phyloP scores from a whole-genome alignment of 306 rosid species.

The Neltuma alba region DNA sequence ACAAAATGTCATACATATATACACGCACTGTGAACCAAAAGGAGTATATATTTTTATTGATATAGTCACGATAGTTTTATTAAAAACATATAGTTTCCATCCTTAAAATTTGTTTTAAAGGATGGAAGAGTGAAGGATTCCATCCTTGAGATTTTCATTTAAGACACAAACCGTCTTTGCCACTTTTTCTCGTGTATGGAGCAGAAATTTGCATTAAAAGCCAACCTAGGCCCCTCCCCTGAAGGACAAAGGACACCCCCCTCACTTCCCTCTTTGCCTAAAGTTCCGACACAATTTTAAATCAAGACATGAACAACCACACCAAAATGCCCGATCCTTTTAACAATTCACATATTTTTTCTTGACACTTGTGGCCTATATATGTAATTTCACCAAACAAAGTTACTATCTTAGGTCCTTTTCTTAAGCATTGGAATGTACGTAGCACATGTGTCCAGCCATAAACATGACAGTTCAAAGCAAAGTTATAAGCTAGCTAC shows the following conservation, averaged over 20 bases:
- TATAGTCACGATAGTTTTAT: too few species aligned
- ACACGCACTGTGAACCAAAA: too few species aligned
- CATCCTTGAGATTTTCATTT: neutral
- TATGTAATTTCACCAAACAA: neutral
- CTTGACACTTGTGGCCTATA: neutral
- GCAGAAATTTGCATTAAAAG: too few species aligned
- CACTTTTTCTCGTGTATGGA: slow-evolving; percentile 21
- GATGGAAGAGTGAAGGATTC: neutral
- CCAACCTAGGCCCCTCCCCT: neutral
- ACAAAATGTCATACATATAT: too few species aligned
- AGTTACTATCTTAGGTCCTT: slow-evolving; percentile 35
- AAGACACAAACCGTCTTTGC: slow-evolving; percentile 26
- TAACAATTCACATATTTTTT: too few species aligned
- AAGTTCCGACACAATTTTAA: neutral
- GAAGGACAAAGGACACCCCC: neutral
- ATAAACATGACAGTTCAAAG: neutral
- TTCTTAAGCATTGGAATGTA: slow-evolving; percentile 36
- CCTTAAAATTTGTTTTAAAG: too few species aligned
- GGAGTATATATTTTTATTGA: too few species aligned
- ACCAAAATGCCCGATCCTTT: neutral
- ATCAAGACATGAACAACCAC: neutral
- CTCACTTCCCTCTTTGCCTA: neutral
- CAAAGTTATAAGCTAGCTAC: neutral
- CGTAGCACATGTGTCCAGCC: neutral
- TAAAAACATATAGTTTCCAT: too few species aligned